These are phyloP conservation scores for Alternaria viburni DNA, from an alignment of 2,329 filamentous ascomycete species.

Conservation along the genomic window DNA sequence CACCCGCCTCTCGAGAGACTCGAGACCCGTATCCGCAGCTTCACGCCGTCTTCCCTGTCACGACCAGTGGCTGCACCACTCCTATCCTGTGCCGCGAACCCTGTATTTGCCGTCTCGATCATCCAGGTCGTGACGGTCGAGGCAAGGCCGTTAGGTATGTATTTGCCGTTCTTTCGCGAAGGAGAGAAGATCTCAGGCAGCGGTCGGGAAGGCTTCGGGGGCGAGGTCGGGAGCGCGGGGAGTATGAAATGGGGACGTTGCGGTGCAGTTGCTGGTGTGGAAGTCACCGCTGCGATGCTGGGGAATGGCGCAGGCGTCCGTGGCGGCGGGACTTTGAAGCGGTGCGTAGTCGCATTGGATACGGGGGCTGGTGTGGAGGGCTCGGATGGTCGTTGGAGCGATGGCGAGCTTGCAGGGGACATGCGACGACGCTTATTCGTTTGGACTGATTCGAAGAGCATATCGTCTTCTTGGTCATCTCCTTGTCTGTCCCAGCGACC, in stretches of 20 bases:
- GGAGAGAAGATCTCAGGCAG: slow-evolving; percentile 62
- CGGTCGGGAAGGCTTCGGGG: slow-evolving; percentile 39
- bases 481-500: slow-evolving; percentile 1
- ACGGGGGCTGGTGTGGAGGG: slow-evolving; percentile 19
- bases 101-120: slow-evolving; percentile 49
- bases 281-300: neutral
- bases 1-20: neutral
- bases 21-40: slow-evolving; percentile 18
- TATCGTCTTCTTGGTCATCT: slow-evolving; percentile 30
- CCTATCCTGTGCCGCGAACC: slow-evolving; percentile 22
- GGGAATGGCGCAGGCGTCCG: slow-evolving; percentile 22
- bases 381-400: slow-evolving; percentile 1
- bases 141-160: slow-evolving; percentile 57
- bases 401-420: slow-evolving; percentile 15
- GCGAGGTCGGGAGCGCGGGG: slow-evolving; percentile 39
- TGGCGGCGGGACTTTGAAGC: slow-evolving; percentile 32
- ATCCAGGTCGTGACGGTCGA: slow-evolving; percentile 59
- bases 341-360: slow-evolving; percentile 22
- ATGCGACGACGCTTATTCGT: slow-evolving; percentile 36
- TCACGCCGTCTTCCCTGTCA: slow-evolving; percentile 35
- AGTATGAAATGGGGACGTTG: slow-evolving; percentile 50
- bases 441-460: slow-evolving; percentile 30
- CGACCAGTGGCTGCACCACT: slow-evolving; percentile 17
- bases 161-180: slow-evolving; percentile 57
- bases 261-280: slow-evolving; percentile 7